Base-by-base conservation (phyloP, 2,329 filamentous ascomycete genomes). In the Aspergillus calidoustus region DNA sequence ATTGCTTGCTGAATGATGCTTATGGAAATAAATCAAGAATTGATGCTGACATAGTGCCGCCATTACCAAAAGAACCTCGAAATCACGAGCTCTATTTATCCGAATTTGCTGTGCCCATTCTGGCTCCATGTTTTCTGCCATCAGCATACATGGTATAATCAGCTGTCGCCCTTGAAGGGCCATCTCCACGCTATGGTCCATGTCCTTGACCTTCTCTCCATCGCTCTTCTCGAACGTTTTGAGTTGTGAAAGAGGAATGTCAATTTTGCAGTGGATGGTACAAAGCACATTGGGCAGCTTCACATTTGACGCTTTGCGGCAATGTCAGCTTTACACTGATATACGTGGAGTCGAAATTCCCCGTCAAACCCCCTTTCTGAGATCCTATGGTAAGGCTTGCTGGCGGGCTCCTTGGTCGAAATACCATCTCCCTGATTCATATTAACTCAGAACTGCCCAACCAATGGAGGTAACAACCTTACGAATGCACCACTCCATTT, bases 401-500 rank as follows among this genome's bases (percentile, higher is more conserved):
- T 54, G 44, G 50, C 34, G 34, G 25, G 11, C 11, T 47, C 13
- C 17, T 51, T 60, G 31, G 31, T 54, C 19, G 43, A 47, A 46
- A 60, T 38, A 50, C 49, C 44, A 23, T 59, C 43, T 5, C 50
- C 57, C 57, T 50, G 28, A 15, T 30, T 3, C 13, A 50, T 1
- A 17, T 49, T 54, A 30, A 38, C 23, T 8, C 19, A 23, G 15
- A 28, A 43, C 31, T 30, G 19, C 3, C 4, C 3, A 41, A 6
- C 7, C 9, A 4, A 25, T 44, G 22, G 19, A 22, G 22, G 19
- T 9, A 23, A n/a, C 7, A 22, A 60, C 46, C 19, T 54, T 50
- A 30, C 34, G 57, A 34, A 55, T 51, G 38, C 34, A 55, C 51
- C 51, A 60, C 13, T 34, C 22, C 49, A 59, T 54, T 22, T 55